Evolutionary conservation across 371 early-diverging fungal species (phyloP), one percentile per base, ranked within the genome.

Genomic region (Gilbertella persicaria): DNA sequence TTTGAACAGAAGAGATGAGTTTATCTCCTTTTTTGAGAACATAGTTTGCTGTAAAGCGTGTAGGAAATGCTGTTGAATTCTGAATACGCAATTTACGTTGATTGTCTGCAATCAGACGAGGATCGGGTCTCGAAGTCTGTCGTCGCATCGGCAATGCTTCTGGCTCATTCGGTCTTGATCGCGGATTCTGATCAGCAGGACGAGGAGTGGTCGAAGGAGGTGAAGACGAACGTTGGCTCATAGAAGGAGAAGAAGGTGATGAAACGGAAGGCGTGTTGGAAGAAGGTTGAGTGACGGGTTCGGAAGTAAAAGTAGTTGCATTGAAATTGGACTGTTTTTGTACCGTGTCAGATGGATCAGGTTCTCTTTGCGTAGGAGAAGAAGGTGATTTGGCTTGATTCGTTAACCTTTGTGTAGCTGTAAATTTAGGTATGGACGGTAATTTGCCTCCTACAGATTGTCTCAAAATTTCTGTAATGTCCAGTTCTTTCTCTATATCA

Each of bases 71-170:
- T 4, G 50, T 50, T 26, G 37, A 17, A 16, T 40, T 46, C 3
- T 20, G 28, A 29, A 30, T 17, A 17, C 39, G 38, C 14, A 39
- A 23, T 30, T 29, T 45, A 7, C 38, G 36, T 5, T 14, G 6
- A 16, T 46, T 45, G 16, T 46, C 44, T 9, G 45, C 30, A 9
- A 21, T 26, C 9, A 37, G 13, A 9, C 54, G 37, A 9, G 54
- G 54, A 45, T 54, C 54, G 14, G 25, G 37, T 10, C 35, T 44
- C 0, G 44, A n/a, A n/a, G 25, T 14, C n/a, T n/a, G 37, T 37
- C 35, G 33, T 14, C n/a, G n/a, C n/a, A n/a, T n/a, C n/a, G n/a
- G n/a, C n/a, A n/a, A n/a, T n/a, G n/a, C 39, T 39, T 39, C 20
- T 33, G 39, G 39, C 2, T 17, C 17, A 39, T 39, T 8, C 39